phyloP scores from a whole-genome alignment of 257 asterid species.

The Fraxinus anomala region DNA sequence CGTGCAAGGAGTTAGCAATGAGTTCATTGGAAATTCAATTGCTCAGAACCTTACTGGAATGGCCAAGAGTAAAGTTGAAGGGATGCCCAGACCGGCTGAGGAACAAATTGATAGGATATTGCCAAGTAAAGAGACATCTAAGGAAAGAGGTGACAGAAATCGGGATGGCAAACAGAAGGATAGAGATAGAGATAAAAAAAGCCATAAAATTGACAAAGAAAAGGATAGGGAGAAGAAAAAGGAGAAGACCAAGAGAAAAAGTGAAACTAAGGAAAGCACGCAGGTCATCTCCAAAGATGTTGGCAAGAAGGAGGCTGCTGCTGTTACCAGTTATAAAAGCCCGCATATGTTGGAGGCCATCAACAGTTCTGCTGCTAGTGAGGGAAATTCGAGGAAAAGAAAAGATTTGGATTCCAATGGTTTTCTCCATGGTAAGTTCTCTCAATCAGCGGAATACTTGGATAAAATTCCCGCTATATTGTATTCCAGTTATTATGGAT shows the following conservation, averaged over 20 bases:
- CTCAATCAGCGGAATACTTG: background rate
- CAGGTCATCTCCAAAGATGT: slow-evolving; percentile 19
- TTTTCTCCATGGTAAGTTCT: slow-evolving; percentile 43
- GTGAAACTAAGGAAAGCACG: slow-evolving; percentile 26
- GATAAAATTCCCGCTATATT: slow-evolving; percentile 13
- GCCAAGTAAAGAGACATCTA: slow-evolving; percentile 29
- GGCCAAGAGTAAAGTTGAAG: slow-evolving; percentile 25
- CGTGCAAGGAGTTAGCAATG: slow-evolving; percentile 34
- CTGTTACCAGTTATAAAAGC: slow-evolving; percentile 15
- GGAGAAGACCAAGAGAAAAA: slow-evolving; percentile 30
- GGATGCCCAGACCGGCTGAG: slow-evolving; percentile 22
- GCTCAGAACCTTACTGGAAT: slow-evolving; percentile 24
- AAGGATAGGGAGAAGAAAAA: slow-evolving; percentile 17
- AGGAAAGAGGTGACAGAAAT: slow-evolving; percentile 29
- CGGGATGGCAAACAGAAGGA: slow-evolving; percentile 30
- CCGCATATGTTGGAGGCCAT: slow-evolving; percentile 20
- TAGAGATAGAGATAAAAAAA: slow-evolving; percentile 30
- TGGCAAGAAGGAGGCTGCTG: slow-evolving; percentile 19
- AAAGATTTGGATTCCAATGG: slow-evolving; percentile 37
- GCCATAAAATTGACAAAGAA: slow-evolving; percentile 30
- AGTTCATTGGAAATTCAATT: slow-evolving; percentile 25
- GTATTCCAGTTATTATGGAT: background rate
- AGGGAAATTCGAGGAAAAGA: slow-evolving; percentile 36
- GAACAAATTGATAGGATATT: slow-evolving; percentile 24
- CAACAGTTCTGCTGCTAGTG: slow-evolving; percentile 24